These are phyloP conservation scores for Letharia lupina DNA, from an alignment of 495 filamentous ascomycete species.

Conservation along the genomic window DNA sequence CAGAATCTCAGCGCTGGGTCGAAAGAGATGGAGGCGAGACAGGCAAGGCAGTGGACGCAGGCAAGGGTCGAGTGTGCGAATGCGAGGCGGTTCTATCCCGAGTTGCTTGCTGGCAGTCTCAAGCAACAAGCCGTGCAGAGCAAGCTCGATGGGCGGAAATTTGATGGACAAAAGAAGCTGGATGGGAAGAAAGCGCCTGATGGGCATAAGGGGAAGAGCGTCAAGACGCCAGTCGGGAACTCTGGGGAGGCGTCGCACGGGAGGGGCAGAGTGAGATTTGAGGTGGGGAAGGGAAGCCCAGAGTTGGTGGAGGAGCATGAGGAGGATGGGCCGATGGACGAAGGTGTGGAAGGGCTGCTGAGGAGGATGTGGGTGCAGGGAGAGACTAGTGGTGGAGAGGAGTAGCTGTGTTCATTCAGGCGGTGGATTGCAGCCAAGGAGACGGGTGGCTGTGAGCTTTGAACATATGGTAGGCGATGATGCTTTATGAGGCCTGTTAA, in stretches of 20 bases:
- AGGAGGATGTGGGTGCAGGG: constrained; percentile 22
- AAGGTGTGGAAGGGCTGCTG: constrained; percentile 20
- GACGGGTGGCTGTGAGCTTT: neutral
- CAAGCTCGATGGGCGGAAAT: constrained; percentile 1
- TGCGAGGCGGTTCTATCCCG: constrained; percentile 14
- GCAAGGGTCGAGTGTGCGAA: constrained; percentile 19
- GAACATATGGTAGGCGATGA: neutral
- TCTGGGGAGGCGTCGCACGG: neutral
- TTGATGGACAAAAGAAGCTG: constrained; percentile 8
- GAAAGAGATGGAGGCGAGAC: constrained; percentile 17
- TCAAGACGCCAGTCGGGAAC: constrained; percentile 5
- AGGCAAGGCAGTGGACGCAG: constrained; percentile 16
- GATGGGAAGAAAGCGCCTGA: constrained; percentile 3
- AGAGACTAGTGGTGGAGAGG: neutral
- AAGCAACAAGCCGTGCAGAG: constrained; percentile 12
- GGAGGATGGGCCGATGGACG: constrained; percentile 13
- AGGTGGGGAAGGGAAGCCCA: constrained; percentile 16
- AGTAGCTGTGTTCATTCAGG: neutral
- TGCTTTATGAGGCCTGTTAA: neutral
- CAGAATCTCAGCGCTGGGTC: constrained; percentile 13
- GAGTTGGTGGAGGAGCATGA: constrained; percentile 2
- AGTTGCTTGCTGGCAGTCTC: constrained; percentile 9
- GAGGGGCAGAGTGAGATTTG: constrained; percentile 23
- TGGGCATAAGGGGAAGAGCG: constrained; percentile 1
- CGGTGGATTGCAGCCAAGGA: neutral